Conservation (phyloP, 2,329 filamentous ascomycete genomes). For the Trichoderma koningiopsis region DNA sequence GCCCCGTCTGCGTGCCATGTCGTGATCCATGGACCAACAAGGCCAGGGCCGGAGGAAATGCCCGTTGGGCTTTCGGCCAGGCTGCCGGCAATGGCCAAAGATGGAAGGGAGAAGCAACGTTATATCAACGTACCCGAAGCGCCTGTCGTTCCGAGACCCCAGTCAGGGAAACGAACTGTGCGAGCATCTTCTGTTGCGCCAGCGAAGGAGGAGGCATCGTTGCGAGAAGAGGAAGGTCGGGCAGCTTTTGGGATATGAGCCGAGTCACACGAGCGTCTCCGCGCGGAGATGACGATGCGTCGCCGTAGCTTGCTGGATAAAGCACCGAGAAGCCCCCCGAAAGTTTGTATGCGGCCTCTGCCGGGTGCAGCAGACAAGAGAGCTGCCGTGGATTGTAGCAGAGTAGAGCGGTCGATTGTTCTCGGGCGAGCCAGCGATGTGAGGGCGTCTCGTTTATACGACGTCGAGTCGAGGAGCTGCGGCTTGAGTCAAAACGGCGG, state of each 20-base stretch:
- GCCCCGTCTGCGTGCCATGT: slow-evolving; percentile 11
- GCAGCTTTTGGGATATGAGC: background rate
- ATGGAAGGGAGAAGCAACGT: slow-evolving; percentile 7
- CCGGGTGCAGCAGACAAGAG: slow-evolving; percentile 13
- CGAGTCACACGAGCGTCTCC: slow-evolving; percentile 21
- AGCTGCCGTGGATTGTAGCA: background rate
- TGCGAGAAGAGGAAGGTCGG: slow-evolving; percentile 24
- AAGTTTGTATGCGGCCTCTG: slow-evolving; percentile 4
- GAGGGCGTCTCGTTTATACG: background rate
- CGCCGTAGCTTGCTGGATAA: slow-evolving; percentile 8
- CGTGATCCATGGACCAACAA: slow-evolving; percentile 10
- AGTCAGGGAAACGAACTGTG: slow-evolving; percentile 48
- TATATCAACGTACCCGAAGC: slow-evolving; percentile 44
- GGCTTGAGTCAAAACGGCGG: background rate
- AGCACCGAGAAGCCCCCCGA: slow-evolving; percentile 1
- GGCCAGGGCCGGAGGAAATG: background rate
- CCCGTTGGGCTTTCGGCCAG: slow-evolving; percentile 11
- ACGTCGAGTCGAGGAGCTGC: background rate
- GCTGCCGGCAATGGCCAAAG: background rate
- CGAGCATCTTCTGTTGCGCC: slow-evolving; percentile 45
- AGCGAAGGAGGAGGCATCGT: slow-evolving; percentile 43
- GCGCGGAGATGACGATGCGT: background rate
- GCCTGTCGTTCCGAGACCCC: slow-evolving; percentile 49
- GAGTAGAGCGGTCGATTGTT: background rate
- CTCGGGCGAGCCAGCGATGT: background rate